Percentiles rank a stretch among this genome's conserved stretches.
These are phyloP conservation scores for Sordariomycetes sp. DNA, from an alignment of 2,329 filamentous ascomycete species.

Conservation along the genomic window DNA sequence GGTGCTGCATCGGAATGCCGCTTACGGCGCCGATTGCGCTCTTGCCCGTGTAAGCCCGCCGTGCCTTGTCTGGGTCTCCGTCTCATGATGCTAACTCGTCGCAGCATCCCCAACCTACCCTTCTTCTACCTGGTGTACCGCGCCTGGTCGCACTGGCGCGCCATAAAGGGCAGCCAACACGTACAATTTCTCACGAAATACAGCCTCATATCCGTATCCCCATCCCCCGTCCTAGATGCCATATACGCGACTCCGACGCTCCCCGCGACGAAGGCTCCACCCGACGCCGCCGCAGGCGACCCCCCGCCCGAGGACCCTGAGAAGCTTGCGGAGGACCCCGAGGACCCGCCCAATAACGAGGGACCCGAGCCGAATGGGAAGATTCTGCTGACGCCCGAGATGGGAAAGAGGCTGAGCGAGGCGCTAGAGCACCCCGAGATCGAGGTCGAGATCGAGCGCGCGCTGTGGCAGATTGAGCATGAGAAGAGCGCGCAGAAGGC, in stretches of 20 bases:
- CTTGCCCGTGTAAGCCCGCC: conserved; percentile 61
- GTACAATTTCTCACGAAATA: conserved; percentile 69
- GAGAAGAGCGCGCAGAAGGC: conserved; percentile 27
- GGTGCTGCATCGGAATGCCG: conserved; percentile 73
- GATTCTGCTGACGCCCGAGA: conserved; percentile 9
- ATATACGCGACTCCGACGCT: conserved; percentile 39
- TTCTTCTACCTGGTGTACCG: conserved; percentile 94
- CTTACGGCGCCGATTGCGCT: conserved; percentile 71
- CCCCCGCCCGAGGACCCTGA: not conserved
- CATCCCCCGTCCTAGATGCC: conserved; percentile 58
- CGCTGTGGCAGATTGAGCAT: conserved; percentile 58
- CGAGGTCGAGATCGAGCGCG: conserved; percentile 59
- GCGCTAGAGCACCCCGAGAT: conserved; percentile 56
- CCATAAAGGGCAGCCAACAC: conserved; percentile 72
- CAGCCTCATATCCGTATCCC: conserved; percentile 50
- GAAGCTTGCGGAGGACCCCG: too few species aligned
- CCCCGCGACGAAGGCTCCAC: conserved; percentile 10
- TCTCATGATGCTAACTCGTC: not conserved
- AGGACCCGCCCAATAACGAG: conserved; percentile 4
- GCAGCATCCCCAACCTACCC: conserved; percentile 78
- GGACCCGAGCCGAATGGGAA: conserved; percentile 7
- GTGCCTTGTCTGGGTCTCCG: not conserved
- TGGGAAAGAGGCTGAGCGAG: conserved; percentile 20
- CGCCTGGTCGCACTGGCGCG: conserved; percentile 85
- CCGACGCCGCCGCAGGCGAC: not conserved